Percentiles rank a stretch among this genome's conserved stretches.
Evolutionary conservation across 129 eudicot species (phyloP).

Genomic region (Flaveria ramosissima): DNA sequence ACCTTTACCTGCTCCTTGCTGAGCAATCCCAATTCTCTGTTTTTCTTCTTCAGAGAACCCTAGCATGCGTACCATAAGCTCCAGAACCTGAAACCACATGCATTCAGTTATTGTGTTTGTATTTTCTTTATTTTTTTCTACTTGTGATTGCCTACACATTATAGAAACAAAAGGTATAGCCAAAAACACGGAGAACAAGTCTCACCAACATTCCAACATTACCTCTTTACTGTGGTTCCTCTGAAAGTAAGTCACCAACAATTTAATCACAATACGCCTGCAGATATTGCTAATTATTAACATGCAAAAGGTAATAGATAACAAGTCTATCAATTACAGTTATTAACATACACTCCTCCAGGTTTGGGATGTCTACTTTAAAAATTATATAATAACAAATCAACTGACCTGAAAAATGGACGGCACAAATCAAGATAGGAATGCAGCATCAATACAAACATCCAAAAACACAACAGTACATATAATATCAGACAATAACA

Average conservation of each 20-base stretch:
- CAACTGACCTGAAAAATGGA: not conserved
- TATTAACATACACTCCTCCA: not conserved
- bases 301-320: not conserved
- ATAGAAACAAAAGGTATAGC: too few species aligned
- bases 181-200: not conserved
- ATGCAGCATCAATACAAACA: slow-evolving; percentile 16
- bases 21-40: slow-evolving; percentile 93
- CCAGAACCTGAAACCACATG: slow-evolving; percentile 64
- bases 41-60: slow-evolving; percentile 98
- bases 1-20: slow-evolving; percentile 92
- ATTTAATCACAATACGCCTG: slow-evolving; percentile 99
- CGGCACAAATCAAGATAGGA: not conserved
- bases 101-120: not conserved
- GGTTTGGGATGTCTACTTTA: not conserved
- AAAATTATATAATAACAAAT: not conserved
- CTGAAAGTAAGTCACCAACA: slow-evolving; percentile 98
- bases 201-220: slow-evolving; percentile 14
- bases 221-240: slow-evolving; percentile 99
- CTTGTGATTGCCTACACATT: not conserved
- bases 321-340: slow-evolving; percentile 5
- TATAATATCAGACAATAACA: slow-evolving; percentile 20
- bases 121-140: slow-evolving; percentile 5
- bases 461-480: slow-evolving; percentile 9
- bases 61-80: slow-evolving; percentile 97
- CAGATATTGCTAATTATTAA: slow-evolving; percentile 24